Base-by-base conservation (phyloP, 1,284 basidiomycete genomes). In the Moesziomyces aphidis region DNA sequence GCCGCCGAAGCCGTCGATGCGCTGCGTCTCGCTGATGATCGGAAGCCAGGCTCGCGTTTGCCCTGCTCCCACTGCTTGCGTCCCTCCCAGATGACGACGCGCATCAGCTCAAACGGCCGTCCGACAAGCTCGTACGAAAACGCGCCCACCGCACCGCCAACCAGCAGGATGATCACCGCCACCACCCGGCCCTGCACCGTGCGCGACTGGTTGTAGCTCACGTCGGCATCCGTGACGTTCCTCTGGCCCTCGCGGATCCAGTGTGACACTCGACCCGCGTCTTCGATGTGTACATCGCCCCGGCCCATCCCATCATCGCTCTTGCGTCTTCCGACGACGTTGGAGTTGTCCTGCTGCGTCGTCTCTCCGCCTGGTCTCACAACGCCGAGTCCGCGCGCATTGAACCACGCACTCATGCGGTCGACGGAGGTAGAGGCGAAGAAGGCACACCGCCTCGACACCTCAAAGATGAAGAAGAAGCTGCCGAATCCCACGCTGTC, bases 391-490 rank as follows among this genome's bases (percentile, higher is more conserved):
- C 73, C 73, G 7, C 59, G 56, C 1, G 61, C 71, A 44, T 78
- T 79, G 57, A 78, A 57, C 68, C 69, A 70, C 13, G 68, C 75
- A 46, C 67, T 61, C 13, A 77, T 58, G 8, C 76, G 73, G 55
- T 85, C 85, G 43, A 82, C 73, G 11, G 70, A 58, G 13, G 79
- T 76, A 2, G 84, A 85, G 1, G 78, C 76, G 26, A 66, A 51
- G 31, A 80, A 78, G 1, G 85, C 84, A 17, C 66, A 52, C 19
- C 83, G 69, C 15, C 86, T 71, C 4, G 84, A 83, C 24, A 80
- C 57, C 50, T 86, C 85, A 60, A 86, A 86, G 48, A 84, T 71
- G 50, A 83, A 71, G 55, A 86, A 86, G 77, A 86, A 86, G 42
- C 67, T 61, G 13, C 84, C 72, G 43, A 84, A 84, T 10, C 82